These are phyloP conservation scores for Lindgomyces ingoldianus DNA, from an alignment of 495 filamentous ascomycete species.

Conservation along the genomic window DNA sequence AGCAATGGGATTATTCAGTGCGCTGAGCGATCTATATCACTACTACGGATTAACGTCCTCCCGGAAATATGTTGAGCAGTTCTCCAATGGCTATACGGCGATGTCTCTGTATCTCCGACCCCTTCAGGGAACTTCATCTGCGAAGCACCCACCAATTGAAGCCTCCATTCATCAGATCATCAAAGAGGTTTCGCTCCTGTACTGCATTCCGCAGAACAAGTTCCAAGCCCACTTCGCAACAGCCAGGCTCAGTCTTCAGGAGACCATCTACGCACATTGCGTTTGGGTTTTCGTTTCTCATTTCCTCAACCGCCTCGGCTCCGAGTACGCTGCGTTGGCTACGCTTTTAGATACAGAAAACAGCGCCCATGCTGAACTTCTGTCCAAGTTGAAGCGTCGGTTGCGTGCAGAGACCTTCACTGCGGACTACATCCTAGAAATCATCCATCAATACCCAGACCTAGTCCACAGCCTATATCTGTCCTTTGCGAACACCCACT, in stretches of 20 bases:
- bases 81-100: constrained; percentile 95
- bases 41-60: constrained; percentile 97
- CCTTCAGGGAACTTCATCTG: constrained; percentile 53
- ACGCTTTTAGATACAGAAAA: constrained; percentile 80
- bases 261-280: constrained; percentile 95
- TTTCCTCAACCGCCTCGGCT: constrained; percentile 89
- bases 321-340: constrained; percentile 84
- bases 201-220: constrained; percentile 97
- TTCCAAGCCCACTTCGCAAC: constrained; percentile 85
- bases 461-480: constrained; percentile 87
- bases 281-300: constrained; percentile 97
- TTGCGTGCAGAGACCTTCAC: constrained; percentile 96
- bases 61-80: constrained; percentile 95
- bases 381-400: constrained; percentile 93
- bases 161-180: constrained; percentile 98
- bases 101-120: constrained; percentile 92
- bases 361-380: constrained; percentile 81
- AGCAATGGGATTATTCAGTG: constrained; percentile 91
- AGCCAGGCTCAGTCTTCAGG: constrained; percentile 89
- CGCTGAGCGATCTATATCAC: constrained; percentile 93
- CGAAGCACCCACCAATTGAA: constrained; percentile 76
- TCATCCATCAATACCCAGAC: constrained; percentile 87
- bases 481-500: constrained; percentile 87
- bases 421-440: constrained; percentile 94
- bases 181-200: constrained; percentile 94